phyloP scores from a whole-genome alignment of 768 basidiomycete species.

The Termitomyces sp. region DNA sequence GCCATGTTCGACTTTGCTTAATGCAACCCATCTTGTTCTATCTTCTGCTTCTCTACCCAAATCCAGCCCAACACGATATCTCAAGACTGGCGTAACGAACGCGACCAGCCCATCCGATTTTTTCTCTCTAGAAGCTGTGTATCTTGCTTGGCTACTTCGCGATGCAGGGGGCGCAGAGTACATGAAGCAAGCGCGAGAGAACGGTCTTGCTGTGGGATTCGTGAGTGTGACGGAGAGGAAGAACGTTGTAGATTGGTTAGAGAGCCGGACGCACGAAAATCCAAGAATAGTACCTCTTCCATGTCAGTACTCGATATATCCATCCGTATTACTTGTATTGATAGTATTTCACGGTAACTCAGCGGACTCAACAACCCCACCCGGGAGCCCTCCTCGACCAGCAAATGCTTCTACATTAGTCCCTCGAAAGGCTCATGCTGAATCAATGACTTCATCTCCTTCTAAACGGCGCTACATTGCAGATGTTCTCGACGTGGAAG shows the following conservation, averaged over 20 bases:
- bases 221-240: conserved; percentile 88
- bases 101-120: conserved; percentile 51
- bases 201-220: conserved; percentile 65
- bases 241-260: conserved; percentile 80
- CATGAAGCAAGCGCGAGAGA: conserved; percentile 77
- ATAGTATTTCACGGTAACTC: neutral
- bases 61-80: conserved; percentile 70
- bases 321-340: neutral
- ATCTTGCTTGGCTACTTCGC: conserved; percentile 75
- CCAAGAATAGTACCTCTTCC: conserved; percentile 44
- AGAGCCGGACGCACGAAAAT: conserved; percentile 46
- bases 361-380: conserved; percentile 43
- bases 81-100: conserved; percentile 48
- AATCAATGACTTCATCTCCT: conserved; percentile 37
- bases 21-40: conserved; percentile 64
- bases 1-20: conserved; percentile 39
- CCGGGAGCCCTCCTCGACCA: conserved; percentile 38
- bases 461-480: conserved; percentile 75
- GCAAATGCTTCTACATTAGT: conserved; percentile 19
- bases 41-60: conserved; percentile 58
- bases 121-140: conserved; percentile 76
- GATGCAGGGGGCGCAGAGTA: conserved; percentile 81
- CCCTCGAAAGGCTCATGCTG: conserved; percentile 21
- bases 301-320: conserved; percentile 25
- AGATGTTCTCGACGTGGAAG: conserved; percentile 71